Conservation (phyloP, 768 basidiomycete genomes). For the Boletus rex-veris region DNA sequence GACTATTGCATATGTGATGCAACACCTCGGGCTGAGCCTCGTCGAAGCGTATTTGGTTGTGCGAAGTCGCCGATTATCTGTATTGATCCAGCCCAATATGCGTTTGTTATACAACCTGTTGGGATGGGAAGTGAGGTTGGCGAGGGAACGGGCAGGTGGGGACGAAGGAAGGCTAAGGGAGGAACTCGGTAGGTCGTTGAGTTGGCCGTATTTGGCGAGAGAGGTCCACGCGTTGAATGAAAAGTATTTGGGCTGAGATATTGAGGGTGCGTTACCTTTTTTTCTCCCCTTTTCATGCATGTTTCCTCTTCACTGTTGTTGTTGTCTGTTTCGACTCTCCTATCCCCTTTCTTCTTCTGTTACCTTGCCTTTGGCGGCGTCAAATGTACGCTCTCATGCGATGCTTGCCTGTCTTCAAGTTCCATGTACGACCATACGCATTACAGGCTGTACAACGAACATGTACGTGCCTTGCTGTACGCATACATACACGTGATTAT, state of each 20-base stretch:
- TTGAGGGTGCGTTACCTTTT: not conserved
- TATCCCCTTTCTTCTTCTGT: not conserved
- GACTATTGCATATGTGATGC: conserved; percentile 97
- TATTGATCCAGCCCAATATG: conserved; percentile 94
- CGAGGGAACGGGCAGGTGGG: conserved; percentile 61
- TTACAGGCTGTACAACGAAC: not conserved
- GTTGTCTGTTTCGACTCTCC: not conserved
- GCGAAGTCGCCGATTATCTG: conserved; percentile 82
- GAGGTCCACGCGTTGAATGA: conserved; percentile 86
- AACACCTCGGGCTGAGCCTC: conserved; percentile 77
- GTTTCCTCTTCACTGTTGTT: not conserved
- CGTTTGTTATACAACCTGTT: conserved; percentile 91
- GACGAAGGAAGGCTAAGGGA: conserved; percentile 48
- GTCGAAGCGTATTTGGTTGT: conserved; percentile 94
- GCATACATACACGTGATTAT: no score
- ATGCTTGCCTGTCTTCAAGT: not conserved
- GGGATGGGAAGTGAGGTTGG: conserved; percentile 93
- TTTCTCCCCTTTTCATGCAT: not conserved
- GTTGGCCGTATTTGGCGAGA: conserved; percentile 81
- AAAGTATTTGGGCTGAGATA: conserved; percentile 58
- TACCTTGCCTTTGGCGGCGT: not conserved
- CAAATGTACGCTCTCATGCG: not conserved
- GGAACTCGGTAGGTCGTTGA: conserved; percentile 66
- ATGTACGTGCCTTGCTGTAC: not conserved
- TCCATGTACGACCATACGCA: not conserved